These are phyloP conservation scores for Colletotrichum shisoi DNA, from an alignment of 2,329 filamentous ascomycete genomes.

Conservation along the genomic window DNA sequence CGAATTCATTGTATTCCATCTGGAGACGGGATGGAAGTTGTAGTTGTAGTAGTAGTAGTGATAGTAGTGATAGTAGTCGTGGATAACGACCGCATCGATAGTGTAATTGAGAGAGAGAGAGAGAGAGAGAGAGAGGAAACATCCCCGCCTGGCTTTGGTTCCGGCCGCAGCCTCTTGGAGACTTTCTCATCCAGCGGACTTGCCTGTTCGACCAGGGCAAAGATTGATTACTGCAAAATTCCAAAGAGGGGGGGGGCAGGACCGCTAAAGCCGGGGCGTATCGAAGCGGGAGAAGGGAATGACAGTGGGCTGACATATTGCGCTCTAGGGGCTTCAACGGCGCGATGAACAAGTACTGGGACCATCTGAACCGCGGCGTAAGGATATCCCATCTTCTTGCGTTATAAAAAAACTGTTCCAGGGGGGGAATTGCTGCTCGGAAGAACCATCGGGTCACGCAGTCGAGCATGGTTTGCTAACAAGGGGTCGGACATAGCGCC, in stretches of 20 bases:
- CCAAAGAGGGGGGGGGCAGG: neutral
- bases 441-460: neutral
- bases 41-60: too few species aligned
- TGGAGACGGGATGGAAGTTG: too few species aligned
- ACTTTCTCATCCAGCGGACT: too few species aligned
- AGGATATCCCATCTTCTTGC: constrained; percentile 51
- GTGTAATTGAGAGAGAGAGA: too few species aligned
- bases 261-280: neutral
- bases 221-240: too few species aligned
- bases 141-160: too few species aligned
- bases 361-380: constrained; percentile 90
- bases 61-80: too few species aligned
- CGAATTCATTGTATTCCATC: too few species aligned
- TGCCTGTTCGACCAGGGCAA: too few species aligned
- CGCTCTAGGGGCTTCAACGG: constrained; percentile 78
- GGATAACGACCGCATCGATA: too few species aligned
- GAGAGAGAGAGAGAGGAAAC: too few species aligned
- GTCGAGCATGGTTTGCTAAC: constrained; percentile 45
- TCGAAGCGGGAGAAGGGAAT: neutral
- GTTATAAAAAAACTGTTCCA: neutral
- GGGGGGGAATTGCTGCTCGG: neutral
- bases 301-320: constrained; percentile 23
- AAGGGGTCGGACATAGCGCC: constrained; percentile 67
- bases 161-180: too few species aligned
- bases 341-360: constrained; percentile 85